A percentile compares a stretch with the other conserved stretches of the same genome.
Conservation (phyloP, 129 eudicot species). For the Scalesia atractyloides region DNA sequence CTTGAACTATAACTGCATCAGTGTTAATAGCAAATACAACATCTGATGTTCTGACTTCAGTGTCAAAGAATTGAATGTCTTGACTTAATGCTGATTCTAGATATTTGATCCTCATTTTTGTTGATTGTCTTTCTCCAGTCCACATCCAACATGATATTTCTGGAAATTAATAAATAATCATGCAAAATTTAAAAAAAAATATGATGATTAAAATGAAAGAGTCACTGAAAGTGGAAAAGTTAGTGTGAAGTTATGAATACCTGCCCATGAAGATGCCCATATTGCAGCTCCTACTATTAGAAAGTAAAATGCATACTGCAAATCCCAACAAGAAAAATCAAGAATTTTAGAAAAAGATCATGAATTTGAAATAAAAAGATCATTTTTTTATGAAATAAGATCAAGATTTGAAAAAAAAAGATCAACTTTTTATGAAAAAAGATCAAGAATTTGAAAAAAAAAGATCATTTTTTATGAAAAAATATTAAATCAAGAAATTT, state of each 20-base stretch:
- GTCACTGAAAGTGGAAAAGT: not conserved
- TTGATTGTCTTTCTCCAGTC: constrained; percentile 97
- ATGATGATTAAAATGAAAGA: not conserved
- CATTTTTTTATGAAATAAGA: not conserved
- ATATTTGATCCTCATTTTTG: constrained; percentile 92
- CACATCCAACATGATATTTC: constrained; percentile 99
- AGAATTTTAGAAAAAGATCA: not conserved
- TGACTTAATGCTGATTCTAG: constrained; percentile 90
- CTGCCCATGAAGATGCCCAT: constrained; percentile 99
- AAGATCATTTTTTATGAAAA: too few species aligned
- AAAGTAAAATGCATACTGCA: constrained; percentile 99
- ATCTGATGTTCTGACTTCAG: constrained; percentile 95
- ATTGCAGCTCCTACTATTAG: constrained; percentile 97
- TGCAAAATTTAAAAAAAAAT: not conserved
- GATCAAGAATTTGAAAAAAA: not conserved
- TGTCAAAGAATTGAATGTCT: constrained; percentile 92
- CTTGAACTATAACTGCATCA: constrained; percentile 97
- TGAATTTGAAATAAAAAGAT: not conserved
- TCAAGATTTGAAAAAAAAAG: not conserved
- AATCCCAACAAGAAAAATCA: constrained; percentile 24
- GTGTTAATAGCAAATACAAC: constrained; percentile 92
- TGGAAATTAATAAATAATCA: constrained; percentile 37
- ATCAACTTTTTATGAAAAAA: not conserved
- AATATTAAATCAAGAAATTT: too few species aligned
- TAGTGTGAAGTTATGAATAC: constrained; percentile 30